Conservation (phyloP, 2,329 filamentous ascomycete species). For the Colletotrichum cordylinicola region DNA sequence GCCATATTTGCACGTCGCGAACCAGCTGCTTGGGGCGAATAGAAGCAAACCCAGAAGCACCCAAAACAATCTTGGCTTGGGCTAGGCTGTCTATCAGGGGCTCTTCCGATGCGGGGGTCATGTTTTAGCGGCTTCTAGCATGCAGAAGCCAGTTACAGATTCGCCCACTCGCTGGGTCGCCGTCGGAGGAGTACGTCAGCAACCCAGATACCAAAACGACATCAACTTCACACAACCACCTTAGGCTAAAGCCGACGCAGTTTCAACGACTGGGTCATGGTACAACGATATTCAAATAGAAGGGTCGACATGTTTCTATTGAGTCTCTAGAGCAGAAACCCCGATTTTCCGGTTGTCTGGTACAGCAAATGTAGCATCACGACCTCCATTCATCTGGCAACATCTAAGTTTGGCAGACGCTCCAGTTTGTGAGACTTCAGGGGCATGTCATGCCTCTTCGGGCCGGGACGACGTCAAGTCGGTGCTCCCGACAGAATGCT, state of each 20-base stretch:
- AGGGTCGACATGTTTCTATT: background rate
- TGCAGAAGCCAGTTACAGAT: conserved; percentile 12
- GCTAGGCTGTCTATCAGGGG: conserved; percentile 3
- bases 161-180: background rate
- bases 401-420: background rate
- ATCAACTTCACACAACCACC: background rate
- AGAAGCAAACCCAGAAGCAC: background rate
- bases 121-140: conserved; percentile 14
- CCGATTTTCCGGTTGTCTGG: background rate
- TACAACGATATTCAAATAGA: background rate
- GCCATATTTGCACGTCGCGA: background rate
- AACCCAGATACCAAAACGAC: background rate
- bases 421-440: background rate
- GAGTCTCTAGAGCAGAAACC: background rate
- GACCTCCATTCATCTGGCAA: background rate
- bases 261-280: background rate
- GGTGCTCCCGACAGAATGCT: background rate
- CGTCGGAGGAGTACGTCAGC: conserved; percentile 1
- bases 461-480: background rate
- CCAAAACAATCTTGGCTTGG: background rate
- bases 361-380: background rate
- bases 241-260: background rate
- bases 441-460: background rate
- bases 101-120: conserved; percentile 6
- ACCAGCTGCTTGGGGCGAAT: conserved; percentile 10